A percentile compares a stretch with the other conserved stretches of the same genome.
Evolutionary conservation across 179 eudicot species (phyloP).

Genomic region (Heliamphora pulchella): DNA sequence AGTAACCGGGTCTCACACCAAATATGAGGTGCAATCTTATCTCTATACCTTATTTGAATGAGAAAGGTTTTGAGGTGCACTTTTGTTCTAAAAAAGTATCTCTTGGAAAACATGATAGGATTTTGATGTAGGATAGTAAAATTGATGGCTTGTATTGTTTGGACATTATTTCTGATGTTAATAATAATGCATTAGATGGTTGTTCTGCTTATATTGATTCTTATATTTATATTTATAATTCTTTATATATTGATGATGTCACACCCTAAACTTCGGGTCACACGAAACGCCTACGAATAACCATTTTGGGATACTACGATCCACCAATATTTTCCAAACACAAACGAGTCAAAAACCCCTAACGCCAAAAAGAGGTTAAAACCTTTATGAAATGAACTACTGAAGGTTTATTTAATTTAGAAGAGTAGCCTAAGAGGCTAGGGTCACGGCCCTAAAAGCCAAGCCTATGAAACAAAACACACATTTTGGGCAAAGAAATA

Average conservation of each 20-base stretch:
- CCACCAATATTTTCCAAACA: too few relatives aligned
- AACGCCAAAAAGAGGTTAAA: too few relatives aligned
- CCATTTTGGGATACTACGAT: too few relatives aligned
- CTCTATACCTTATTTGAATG: neutral
- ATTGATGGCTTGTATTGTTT: neutral
- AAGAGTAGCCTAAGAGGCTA: too few relatives aligned
- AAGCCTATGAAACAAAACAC: too few relatives aligned
- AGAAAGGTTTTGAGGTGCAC: neutral
- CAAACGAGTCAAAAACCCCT: too few relatives aligned
- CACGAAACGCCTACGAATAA: too few relatives aligned
- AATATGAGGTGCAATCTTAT: neutral
- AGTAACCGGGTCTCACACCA: neutral
- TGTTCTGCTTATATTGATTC: neutral
- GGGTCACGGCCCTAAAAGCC: too few relatives aligned
- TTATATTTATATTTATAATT: neutral
- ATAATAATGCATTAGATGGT: constrained; percentile 5
- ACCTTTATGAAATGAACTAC: too few relatives aligned
- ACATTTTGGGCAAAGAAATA: too few relatives aligned
- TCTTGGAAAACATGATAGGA: constrained; percentile 9
- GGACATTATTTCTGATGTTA: neutral
- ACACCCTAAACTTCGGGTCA: too few relatives aligned
- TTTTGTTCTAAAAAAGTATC: neutral
- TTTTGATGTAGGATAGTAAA: neutral
- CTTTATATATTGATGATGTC: neutral
- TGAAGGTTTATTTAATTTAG: too few relatives aligned